Base-by-base conservation (phyloP, 371 early-diverging fungal genomes). In the Conidiobolus incongruus region DNA sequence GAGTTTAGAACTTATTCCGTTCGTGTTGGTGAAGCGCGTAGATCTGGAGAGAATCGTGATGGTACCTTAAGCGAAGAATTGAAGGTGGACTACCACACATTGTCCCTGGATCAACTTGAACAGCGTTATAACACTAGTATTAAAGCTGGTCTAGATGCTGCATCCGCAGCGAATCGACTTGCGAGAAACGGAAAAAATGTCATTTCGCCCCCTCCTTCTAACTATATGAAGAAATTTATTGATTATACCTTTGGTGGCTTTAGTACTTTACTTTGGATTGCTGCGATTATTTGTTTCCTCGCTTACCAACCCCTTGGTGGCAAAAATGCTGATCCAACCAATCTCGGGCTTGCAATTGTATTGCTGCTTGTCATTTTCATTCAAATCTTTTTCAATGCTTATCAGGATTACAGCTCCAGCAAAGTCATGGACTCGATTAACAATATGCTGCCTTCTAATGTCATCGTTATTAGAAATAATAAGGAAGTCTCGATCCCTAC, bases 361-460 rank as follows among this genome's bases (percentile, higher is more conserved):
- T 28, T 62, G 6, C 21, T 47, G 28, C 23, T 47, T 31, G 24
- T 40, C 11, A 44, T 47, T 8, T 4, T 47, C n/a, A n/a, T 42
- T 21, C 42, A 41, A 17, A 24, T 34, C 3, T 20, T 20, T 3
- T 34, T 47, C 20, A 44, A 20, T n/a, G n/a, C n/a, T n/a, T n/a
- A n/a, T n/a, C 89, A 91, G 56, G 90, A 89, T 51, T 83, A 70
- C 59, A 72, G 77, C 34, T 88, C 90, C 0, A 85, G 85, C 55
- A 70, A 81, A 49, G 84, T 89, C 4, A 60, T 91, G 62, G 86
- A 84, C 44, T 82, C 90, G 12, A 62, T 91, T 29, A 61, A 73
- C 38, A 73, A 70, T 17, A 60, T 90, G 45, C 66, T 77, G 4
- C 84, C 87, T 1, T 83, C 88, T 1, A 68, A 70, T 39, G 67